Percentiles rank a stretch among this genome's conserved stretches.
Evolutionary conservation across 345 rosid genomes (phyloP).

Genomic region (Eucalyptus cladocalyx): DNA sequence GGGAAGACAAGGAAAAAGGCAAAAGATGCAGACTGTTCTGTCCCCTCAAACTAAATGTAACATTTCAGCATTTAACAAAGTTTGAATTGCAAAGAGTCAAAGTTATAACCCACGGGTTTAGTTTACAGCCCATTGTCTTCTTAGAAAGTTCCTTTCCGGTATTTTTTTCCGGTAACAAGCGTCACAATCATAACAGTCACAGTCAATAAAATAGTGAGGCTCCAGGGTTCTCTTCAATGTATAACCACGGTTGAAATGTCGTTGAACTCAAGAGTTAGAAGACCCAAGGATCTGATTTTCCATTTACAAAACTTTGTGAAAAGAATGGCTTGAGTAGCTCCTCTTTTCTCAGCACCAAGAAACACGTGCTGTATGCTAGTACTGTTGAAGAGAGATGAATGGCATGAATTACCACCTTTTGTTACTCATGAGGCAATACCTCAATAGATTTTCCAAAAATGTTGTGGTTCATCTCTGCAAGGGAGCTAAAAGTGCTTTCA

Average conservation of each 20-base stretch:
- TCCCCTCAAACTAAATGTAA: neutral
- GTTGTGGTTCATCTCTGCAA: neutral
- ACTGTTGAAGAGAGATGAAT: neutral
- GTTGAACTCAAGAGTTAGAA: neutral
- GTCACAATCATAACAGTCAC: neutral
- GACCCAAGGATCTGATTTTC: neutral
- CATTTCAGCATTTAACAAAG: neutral
- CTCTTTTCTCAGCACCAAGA: neutral
- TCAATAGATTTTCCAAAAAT: neutral
- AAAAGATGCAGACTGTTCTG: neutral
- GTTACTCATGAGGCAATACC: neutral
- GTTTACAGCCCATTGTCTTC: neutral
- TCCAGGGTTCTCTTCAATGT: neutral
- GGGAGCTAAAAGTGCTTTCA: neutral
- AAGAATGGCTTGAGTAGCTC: neutral
- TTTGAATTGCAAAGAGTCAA: neutral
- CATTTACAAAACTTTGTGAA: neutral
- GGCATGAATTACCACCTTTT: neutral
- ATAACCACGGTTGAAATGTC: neutral
- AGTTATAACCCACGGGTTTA: neutral
- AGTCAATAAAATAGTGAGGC: neutral
- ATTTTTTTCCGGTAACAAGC: neutral
- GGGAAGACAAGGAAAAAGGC: neutral
- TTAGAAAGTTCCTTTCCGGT: neutral
- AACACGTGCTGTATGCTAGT: neutral